Conservation (phyloP, 768 basidiomycete species). For the Epithele typhae region DNA sequence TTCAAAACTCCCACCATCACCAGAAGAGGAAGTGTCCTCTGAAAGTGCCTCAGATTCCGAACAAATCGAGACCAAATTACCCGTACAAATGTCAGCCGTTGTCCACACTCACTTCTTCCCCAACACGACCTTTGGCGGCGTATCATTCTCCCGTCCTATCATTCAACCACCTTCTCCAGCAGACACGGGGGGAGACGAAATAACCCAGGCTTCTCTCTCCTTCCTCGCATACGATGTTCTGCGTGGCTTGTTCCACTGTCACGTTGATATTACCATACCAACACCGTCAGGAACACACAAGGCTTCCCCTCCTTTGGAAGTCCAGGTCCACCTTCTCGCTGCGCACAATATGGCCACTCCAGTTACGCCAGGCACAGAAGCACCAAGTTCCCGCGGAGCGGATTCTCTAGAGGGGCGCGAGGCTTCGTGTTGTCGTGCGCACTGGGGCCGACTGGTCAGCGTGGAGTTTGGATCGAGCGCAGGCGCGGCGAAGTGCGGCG, state of each 20-base stretch:
- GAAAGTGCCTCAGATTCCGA: too few relatives aligned
- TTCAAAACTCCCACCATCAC: too few relatives aligned
- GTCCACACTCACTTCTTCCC: constrained; percentile 13
- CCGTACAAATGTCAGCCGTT: constrained; percentile 3
- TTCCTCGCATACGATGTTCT: constrained; percentile 39
- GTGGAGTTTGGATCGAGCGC: constrained; percentile 56
- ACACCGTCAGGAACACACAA: neutral
- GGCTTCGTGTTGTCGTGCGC: constrained; percentile 49
- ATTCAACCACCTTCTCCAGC: too few relatives aligned
- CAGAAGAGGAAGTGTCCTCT: too few relatives aligned
- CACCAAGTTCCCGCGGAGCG: constrained; percentile 24
- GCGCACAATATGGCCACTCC: constrained; percentile 38
- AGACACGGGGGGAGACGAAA: too few relatives aligned
- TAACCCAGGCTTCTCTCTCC: constrained; percentile 29
- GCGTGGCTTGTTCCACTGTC: constrained; percentile 49
- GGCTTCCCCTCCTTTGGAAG: constrained; percentile 20
- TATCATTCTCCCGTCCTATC: constrained; percentile 15
- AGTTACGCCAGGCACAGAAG: constrained; percentile 9
- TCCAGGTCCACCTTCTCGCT: constrained; percentile 40
- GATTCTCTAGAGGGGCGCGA: constrained; percentile 24
- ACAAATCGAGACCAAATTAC: too few relatives aligned
- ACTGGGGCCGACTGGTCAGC: constrained; percentile 44
- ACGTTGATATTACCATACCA: constrained; percentile 28
- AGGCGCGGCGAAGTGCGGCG: constrained; percentile 37
- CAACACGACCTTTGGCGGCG: constrained; percentile 34